Conservation (phyloP, 106 monocot species). For the Agapanthus africanus region DNA sequence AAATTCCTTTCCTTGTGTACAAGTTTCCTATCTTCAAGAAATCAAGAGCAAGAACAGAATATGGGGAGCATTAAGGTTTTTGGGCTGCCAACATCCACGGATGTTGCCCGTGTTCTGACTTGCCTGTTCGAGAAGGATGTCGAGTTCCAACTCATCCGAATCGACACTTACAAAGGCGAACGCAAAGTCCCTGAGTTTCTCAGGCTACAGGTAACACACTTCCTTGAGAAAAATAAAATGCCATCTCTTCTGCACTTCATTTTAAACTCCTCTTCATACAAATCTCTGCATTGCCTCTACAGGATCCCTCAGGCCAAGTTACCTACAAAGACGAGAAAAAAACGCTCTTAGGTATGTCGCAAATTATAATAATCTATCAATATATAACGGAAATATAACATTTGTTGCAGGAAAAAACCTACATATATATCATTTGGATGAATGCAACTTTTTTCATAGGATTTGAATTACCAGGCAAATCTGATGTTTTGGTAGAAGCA, state of each 20-base stretch:
- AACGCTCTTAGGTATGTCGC: neutral
- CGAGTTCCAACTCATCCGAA: slow-evolving; percentile 31
- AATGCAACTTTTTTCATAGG: too few relatives aligned
- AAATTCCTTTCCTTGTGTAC: neutral
- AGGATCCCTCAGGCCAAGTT: neutral
- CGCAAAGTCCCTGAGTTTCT: slow-evolving; percentile 40
- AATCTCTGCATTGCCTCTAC: neutral
- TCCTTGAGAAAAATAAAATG: slow-evolving; percentile 16
- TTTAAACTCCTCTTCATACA: neutral
- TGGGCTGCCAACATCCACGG: slow-evolving; percentile 45
- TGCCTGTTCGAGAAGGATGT: slow-evolving; percentile 77
- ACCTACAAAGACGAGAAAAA: neutral
- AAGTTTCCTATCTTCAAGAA: neutral
- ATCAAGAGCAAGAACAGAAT: too few relatives aligned
- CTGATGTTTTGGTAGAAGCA: too few relatives aligned
- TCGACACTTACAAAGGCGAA: slow-evolving; percentile 33
- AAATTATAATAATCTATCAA: neutral
- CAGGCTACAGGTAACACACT: slow-evolving; percentile 29
- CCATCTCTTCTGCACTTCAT: too few relatives aligned
- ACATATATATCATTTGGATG: too few relatives aligned
- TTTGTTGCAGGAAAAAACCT: neutral
- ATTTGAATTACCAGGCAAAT: too few relatives aligned
- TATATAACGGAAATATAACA: neutral
- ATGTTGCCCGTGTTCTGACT: slow-evolving; percentile 58
- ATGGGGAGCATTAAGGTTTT: slow-evolving; percentile 38